Base-by-base conservation (phyloP, 495 filamentous ascomycete genomes). In the Penicillium waksmanii region DNA sequence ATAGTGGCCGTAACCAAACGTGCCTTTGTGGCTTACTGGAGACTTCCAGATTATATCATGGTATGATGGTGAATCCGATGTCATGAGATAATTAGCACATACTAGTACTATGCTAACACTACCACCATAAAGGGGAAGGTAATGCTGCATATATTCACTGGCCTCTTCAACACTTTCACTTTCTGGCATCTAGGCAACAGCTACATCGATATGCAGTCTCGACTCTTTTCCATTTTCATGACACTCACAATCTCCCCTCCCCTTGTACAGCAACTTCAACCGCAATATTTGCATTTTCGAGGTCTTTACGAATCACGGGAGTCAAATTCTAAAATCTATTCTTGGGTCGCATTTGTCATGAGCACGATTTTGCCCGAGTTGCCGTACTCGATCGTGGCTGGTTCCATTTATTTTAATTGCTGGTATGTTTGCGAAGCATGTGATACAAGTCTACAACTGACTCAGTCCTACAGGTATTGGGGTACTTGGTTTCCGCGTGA, bases 201-300 rank as follows among this genome's bases (percentile, higher is more conserved):
- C 12, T 76, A 78, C 27, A 80, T 85, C 35, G 87, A 86, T 67
- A 85, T 87, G 81, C 83, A 87, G 62, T 84, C 82, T 9, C 75
- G 83, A 21, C 73, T 91, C 0, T 92, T 91, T 69, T 84, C 86
- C 33, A 76, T 90, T 53, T 92, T 92, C 71, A 86, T 91, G 85
- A 83, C 84, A 11, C 77, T 89, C 13, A 89, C 87, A 18, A 85
- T 88, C 51, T 80, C 77, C 3, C 84, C 83, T 0, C 82, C 83
- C 1, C 69, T 90, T 0, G 85, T 87, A 6, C 84, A 89, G 57
- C 88, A 89, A 46, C 63, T 82, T 2, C 81, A 84, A 61, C 81
- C 80, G 6, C 70, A 66, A 25, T 82, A 70, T 58, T 60, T 84
- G 2, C 73, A 81, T 58, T 79, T 78, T 59, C 73, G 81, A 12